Conservation (phyloP, 352 stramenopile genomes). For the Plasmopara halstedii region DNA sequence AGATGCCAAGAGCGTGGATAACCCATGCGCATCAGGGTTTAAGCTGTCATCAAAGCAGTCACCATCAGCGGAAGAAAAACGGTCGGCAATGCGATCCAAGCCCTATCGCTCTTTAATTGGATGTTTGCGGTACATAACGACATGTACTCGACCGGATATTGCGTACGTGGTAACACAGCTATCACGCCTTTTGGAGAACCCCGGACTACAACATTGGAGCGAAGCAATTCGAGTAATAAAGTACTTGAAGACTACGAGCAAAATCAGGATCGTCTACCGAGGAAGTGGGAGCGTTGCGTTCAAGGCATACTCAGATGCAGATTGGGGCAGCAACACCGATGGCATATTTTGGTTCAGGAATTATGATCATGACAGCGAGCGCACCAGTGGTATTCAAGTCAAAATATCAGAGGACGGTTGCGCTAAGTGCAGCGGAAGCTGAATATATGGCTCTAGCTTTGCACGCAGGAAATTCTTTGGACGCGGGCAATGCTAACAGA, state of each 20-base stretch:
- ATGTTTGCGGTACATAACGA: background rate
- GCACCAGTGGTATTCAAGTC: conserved; percentile 1
- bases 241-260: background rate
- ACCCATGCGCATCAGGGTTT: background rate
- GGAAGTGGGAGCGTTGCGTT: background rate
- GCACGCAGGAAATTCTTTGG: background rate
- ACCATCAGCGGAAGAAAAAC: background rate
- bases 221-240: background rate
- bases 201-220: background rate
- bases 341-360: background rate
- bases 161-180: background rate
- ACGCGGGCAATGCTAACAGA: background rate
- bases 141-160: background rate
- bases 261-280: background rate
- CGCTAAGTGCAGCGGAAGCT: background rate
- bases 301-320: background rate
- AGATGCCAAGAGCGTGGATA: background rate
- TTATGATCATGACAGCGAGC: background rate
- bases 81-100: background rate
- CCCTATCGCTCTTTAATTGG: background rate
- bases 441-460: background rate
- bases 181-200: background rate
- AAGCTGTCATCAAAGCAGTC: background rate
- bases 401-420: background rate
- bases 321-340: background rate